Base-by-base conservation (phyloP, 345 rosid genomes). In the Eucalyptus grandis region DNA sequence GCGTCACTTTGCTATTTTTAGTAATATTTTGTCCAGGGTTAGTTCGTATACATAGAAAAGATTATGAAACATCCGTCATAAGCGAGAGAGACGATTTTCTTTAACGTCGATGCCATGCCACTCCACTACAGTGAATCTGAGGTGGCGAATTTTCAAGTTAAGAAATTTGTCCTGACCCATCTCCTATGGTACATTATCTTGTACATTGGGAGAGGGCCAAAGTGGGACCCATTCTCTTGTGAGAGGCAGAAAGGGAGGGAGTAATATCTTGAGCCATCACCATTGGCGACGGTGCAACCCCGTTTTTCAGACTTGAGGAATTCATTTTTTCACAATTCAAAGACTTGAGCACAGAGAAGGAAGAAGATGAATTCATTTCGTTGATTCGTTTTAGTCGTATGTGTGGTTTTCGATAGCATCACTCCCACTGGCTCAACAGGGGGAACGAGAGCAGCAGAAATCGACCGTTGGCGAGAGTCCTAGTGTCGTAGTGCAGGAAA, bases 401-500 rank as follows among this genome's bases (percentile, higher is more conserved):
- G 47, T 21, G 27, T 37, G 15, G 83, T 77, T 77, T 37, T 77
- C 83, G 43, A 77, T 37, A 40, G 83, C 83, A 34, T 87, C 46
- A 19, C 40, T 31, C 27, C 60, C 24, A n/a, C 81, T 69, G 90
- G 12, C 89, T 89, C 51, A 81, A 89, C 58, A 54, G 89, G 69
- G 69, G 56, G 21, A 37, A 77, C 47, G 86, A 90, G 27, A 11
- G 83, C 47, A 37, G 83, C 83, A 77, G 47, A 77, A 77, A 51
- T 50, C 49, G 21, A 86, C 65, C 43, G 86, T 83, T 43, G 90
- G 88, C 19, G 69, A 47, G 43, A 90, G 46, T 30, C 86, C 81
- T 53, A 90, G 86, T 37, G 47, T 40, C 47, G 13, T 40, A 37
- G 83, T 77, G 83, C 83, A 91, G 92, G 86, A 93, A 89, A 90